phyloP scores from a whole-genome alignment of 257 asterid genomes.

The Gynochthodes officinalis region DNA sequence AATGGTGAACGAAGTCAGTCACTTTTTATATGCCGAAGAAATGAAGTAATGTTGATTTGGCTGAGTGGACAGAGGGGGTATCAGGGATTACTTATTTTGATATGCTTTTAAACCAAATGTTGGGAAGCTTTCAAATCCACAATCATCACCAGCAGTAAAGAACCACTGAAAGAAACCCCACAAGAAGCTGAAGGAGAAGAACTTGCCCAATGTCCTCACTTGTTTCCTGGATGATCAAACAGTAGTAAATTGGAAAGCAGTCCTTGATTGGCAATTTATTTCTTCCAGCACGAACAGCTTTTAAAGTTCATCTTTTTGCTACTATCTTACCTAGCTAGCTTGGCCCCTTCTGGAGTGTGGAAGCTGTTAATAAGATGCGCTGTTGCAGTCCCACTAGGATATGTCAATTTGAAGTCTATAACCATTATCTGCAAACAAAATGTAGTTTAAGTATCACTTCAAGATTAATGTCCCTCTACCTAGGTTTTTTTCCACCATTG shows the following conservation, averaged over 20 bases:
- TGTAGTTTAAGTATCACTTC: no score
- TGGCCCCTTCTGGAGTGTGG: constrained; percentile 68
- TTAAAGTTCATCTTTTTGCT: not conserved
- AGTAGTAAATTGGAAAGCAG: no score
- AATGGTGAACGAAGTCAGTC: not conserved
- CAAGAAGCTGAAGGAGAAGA: constrained; percentile 66
- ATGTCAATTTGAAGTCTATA: constrained; percentile 59
- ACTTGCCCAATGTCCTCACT: constrained; percentile 43
- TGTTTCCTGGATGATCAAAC: constrained; percentile 47
- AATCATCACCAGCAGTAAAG: constrained; percentile 52
- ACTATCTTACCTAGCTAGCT: constrained; percentile 55
- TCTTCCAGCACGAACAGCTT: no score
- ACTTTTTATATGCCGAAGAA: not conserved
- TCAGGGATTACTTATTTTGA: constrained; percentile 34
- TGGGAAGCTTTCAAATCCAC: constrained; percentile 65
- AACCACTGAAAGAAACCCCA: constrained; percentile 91
- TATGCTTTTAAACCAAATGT: constrained; percentile 64
- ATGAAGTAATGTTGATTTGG: not conserved
- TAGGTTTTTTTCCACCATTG: no score
- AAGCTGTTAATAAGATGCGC: constrained; percentile 72
- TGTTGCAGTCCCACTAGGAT: constrained; percentile 78
- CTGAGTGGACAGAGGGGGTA: not conserved
- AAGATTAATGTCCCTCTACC: no score
- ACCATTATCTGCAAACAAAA: constrained; percentile 49
- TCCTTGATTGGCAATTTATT: no score